phyloP scores from a whole-genome alignment of 768 basidiomycete genomes.

The Lactarius evosmus region DNA sequence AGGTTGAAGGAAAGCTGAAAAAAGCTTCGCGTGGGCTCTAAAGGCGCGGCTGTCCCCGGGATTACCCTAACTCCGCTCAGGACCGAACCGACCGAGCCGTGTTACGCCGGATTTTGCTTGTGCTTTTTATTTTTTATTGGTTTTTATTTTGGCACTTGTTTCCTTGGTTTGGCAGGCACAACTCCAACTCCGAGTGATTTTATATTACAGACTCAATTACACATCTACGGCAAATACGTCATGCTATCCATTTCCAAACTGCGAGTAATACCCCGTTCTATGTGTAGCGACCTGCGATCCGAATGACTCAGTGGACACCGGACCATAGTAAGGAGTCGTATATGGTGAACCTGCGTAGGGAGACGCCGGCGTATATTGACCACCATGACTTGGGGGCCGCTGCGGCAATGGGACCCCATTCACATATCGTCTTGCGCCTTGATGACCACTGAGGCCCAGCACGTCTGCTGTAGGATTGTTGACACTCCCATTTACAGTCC shows the following conservation, averaged over 20 bases:
- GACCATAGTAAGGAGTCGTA: slow-evolving; percentile 17
- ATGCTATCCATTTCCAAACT: slow-evolving; percentile 21
- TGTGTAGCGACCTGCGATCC: slow-evolving; percentile 22
- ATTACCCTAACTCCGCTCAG: slow-evolving; percentile 34
- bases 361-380: slow-evolving; percentile 13
- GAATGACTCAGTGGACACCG: slow-evolving; percentile 14
- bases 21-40: slow-evolving; percentile 44
- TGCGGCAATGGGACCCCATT: slow-evolving; percentile 21
- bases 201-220: neutral
- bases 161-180: neutral
- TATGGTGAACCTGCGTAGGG: slow-evolving; percentile 10
- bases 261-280: slow-evolving; percentile 23
- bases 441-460: slow-evolving; percentile 20
- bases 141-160: neutral
- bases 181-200: neutral
- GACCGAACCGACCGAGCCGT: slow-evolving; percentile 16
- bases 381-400: slow-evolving; percentile 10
- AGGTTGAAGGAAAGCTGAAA: slow-evolving; percentile 38
- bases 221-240: neutral
- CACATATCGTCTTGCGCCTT: slow-evolving; percentile 26
- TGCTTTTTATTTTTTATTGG: too few relatives aligned
- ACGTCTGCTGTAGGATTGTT: slow-evolving; percentile 19
- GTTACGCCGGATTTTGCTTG: neutral
- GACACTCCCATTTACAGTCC: slow-evolving; percentile 24
- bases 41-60: slow-evolving; percentile 35